phyloP scores from a whole-genome alignment of 129 eudicot genomes.

The Flaveria linearis region DNA sequence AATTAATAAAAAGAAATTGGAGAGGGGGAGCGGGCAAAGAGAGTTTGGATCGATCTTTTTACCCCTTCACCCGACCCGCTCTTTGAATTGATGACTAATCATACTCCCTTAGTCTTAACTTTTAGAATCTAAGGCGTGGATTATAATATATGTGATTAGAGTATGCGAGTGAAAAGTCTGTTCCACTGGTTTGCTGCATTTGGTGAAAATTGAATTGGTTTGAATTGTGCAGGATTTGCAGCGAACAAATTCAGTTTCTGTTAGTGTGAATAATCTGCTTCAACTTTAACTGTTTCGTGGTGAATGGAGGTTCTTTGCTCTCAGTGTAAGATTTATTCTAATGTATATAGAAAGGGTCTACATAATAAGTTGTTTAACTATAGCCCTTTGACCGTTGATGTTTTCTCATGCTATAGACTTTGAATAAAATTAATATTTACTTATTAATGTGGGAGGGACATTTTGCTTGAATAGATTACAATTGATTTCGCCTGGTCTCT shows the following conservation, averaged over 20 bases:
- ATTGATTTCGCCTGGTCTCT: not conserved
- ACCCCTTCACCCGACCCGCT: not conserved
- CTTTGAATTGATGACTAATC: not conserved
- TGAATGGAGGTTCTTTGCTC: not conserved
- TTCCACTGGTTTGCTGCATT: too few species aligned
- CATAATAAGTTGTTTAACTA: slow-evolving; percentile 5
- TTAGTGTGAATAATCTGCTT: slow-evolving; percentile 95
- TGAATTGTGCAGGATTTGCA: slow-evolving; percentile 79
- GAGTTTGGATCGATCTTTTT: not conserved
- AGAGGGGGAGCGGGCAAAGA: not conserved
- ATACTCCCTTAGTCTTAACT: not conserved
- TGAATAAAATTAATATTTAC: slow-evolving; percentile 3
- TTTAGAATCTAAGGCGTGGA: not conserved
- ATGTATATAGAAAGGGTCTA: slow-evolving; percentile 12
- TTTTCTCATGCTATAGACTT: not conserved
- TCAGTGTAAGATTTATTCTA: slow-evolving; percentile 3
- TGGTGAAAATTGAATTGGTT: not conserved
- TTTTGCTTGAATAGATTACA: not conserved
- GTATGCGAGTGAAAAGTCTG: too few species aligned
- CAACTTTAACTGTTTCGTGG: slow-evolving; percentile 54
- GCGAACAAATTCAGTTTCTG: slow-evolving; percentile 80
- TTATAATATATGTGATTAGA: not conserved
- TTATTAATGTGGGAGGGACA: not conserved
- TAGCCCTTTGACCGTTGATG: not conserved
- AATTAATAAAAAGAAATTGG: not conserved